A percentile compares a stretch with the other conserved stretches of the same genome.
These are phyloP conservation scores for Boletus calvinii DNA, from an alignment of 1,284 basidiomycete genomes.

Conservation along the genomic window DNA sequence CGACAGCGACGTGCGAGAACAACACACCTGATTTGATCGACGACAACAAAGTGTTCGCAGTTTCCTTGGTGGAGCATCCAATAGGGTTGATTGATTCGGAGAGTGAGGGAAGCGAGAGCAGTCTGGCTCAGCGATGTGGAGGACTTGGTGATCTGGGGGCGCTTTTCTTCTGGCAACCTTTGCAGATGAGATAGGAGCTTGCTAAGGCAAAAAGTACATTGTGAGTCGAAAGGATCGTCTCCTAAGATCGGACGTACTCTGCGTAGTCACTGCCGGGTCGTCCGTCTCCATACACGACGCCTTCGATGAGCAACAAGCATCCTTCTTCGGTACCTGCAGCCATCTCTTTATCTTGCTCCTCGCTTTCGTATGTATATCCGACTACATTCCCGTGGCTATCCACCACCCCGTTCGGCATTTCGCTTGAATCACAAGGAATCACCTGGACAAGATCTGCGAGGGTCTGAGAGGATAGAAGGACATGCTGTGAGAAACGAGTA, in stretches of 20 bases:
- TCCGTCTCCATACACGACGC: constrained; percentile 55
- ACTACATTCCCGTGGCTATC: constrained; percentile 37
- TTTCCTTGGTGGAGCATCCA: constrained; percentile 78
- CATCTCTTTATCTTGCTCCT: constrained; percentile 18
- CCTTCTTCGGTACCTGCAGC: constrained; percentile 33
- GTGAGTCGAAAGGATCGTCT: neutral
- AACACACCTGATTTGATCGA: constrained; percentile 69
- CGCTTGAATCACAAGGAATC: constrained; percentile 65
- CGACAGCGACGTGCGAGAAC: neutral
- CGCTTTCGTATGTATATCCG: constrained; percentile 33
- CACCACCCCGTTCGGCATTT: constrained; percentile 44
- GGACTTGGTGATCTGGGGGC: constrained; percentile 41
- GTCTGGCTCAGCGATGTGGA: constrained; percentile 47
- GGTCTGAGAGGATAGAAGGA: constrained; percentile 66
- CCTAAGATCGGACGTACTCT: constrained; percentile 42
- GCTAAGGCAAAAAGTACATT: constrained; percentile 35
- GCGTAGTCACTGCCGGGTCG: constrained; percentile 51
- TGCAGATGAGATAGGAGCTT: constrained; percentile 49
- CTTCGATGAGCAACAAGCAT: constrained; percentile 61
- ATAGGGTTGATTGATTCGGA: constrained; percentile 72
- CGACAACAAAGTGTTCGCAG: constrained; percentile 74
- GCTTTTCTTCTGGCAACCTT: constrained; percentile 36
- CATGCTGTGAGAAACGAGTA: constrained; percentile 65
- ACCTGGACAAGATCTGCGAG: constrained; percentile 60
- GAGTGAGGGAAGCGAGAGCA: constrained; percentile 48